Percentiles rank a stretch among this genome's conserved stretches.
These are phyloP conservation scores for Immersiporthe knoxdaviesiana DNA, from an alignment of 2,329 filamentous ascomycete species.

Conservation along the genomic window DNA sequence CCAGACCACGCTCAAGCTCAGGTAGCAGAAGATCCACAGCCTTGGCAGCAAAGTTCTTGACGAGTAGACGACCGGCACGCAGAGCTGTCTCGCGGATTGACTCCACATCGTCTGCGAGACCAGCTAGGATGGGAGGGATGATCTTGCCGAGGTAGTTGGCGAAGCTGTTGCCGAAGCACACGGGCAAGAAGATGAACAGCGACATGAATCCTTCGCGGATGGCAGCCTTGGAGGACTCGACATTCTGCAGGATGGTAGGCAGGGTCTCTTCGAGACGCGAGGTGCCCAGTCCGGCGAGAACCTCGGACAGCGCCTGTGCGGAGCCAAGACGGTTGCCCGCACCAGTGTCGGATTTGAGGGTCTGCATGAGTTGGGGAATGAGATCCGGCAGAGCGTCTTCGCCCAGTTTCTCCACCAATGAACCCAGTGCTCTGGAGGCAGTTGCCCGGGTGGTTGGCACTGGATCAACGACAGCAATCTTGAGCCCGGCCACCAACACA, in stretches of 20 bases:
- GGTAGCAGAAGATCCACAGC: constrained; percentile 93
- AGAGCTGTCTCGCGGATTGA: constrained; percentile 97
- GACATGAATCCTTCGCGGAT: constrained; percentile 99
- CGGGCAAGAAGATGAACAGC: constrained; percentile 97
- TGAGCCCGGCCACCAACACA: constrained; percentile 87
- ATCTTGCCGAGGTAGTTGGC: constrained; percentile 93
- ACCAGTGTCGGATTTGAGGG: constrained; percentile 94
- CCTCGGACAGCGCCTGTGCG: constrained; percentile 93
- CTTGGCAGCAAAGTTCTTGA: constrained; percentile 97
- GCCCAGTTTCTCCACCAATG: constrained; percentile 95
- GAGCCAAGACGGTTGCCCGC: constrained; percentile 95
- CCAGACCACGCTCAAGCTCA: constrained; percentile 91
- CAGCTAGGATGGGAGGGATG: constrained; percentile 91
- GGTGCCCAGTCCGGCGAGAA: constrained; percentile 92
- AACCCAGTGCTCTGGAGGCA: constrained; percentile 92
- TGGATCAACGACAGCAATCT: constrained; percentile 88
- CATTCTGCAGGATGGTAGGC: constrained; percentile 94
- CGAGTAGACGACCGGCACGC: constrained; percentile 87
- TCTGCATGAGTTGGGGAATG: constrained; percentile 96
- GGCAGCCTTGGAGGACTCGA: constrained; percentile 84
- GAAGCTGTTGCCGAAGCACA: constrained; percentile 98
- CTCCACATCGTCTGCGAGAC: constrained; percentile 93
- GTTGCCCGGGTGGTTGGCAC: constrained; percentile 96
- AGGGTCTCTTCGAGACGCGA: constrained; percentile 91
- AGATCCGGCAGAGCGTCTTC: constrained; percentile 96